Conservation (phyloP, 441 rosid species). For the Heliophila coronopifolia region DNA sequence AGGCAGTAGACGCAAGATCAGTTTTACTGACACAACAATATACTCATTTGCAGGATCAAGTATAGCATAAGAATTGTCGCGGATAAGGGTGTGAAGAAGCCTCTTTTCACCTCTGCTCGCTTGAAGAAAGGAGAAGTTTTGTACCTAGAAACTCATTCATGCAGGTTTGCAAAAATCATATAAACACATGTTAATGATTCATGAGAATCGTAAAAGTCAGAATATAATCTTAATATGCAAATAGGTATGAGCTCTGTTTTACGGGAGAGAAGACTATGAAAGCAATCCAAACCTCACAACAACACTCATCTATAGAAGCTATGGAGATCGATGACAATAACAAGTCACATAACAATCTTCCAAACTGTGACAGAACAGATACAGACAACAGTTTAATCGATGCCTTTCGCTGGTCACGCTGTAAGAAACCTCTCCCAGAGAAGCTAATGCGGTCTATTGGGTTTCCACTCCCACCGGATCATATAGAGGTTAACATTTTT, state of each 20-base stretch:
- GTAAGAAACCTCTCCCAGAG: constrained; percentile 88
- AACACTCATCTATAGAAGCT: constrained; percentile 40
- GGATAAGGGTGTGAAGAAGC: constrained; percentile 93
- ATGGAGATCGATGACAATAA: constrained; percentile 38
- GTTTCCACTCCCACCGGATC: constrained; percentile 76
- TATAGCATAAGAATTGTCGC: constrained; percentile 95
- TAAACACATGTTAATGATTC: neutral
- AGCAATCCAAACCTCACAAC: constrained; percentile 44
- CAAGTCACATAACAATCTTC: constrained; percentile 50
- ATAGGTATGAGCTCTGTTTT: constrained; percentile 81
- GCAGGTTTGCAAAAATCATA: constrained; percentile 50
- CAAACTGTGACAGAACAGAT: constrained; percentile 71
- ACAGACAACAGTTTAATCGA: constrained; percentile 53
- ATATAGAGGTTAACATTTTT: constrained; percentile 58
- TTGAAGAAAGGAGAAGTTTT: constrained; percentile 96
- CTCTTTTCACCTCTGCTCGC: constrained; percentile 91
- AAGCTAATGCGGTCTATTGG: constrained; percentile 80
- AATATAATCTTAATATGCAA: constrained; percentile 11
- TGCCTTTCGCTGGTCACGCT: constrained; percentile 87
- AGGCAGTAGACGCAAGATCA: neutral
- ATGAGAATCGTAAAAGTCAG: too few relatives aligned
- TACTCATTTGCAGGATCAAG: constrained; percentile 57
- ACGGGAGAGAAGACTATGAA: constrained; percentile 77
- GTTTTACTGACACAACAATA: neutral
- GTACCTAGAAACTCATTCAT: constrained; percentile 85